Evolutionary conservation across 116 monocot genomes (phyloP).

Genomic region (Dioscorea cayenensis): DNA sequence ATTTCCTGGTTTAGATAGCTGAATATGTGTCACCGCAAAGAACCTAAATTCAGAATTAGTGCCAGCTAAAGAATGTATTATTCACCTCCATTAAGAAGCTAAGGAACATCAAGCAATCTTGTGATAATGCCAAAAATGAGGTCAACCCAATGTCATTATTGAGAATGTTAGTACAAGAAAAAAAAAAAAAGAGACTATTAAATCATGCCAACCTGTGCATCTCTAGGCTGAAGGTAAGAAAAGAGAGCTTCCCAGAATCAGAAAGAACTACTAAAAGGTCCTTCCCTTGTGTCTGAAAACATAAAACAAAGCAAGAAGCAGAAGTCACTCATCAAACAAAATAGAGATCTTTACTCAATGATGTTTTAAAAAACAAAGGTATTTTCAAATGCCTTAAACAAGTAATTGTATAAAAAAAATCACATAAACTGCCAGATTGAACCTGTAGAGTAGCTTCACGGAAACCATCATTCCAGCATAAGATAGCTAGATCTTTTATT

Average conservation of each 20-base stretch:
- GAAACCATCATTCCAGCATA: constrained; percentile 48
- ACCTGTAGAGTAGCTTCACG: constrained; percentile 42
- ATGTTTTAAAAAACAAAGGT: no score
- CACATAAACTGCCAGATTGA: background rate
- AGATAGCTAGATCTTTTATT: constrained; percentile 77
- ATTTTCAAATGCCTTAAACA: no score
- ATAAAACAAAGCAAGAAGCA: background rate
- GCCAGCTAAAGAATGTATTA: background rate
- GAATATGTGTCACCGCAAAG: constrained; percentile 57
- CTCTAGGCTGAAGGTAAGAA: constrained; percentile 70
- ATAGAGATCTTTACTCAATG: no score
- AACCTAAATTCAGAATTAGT: constrained; percentile 51
- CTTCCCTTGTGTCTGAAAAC: constrained; percentile 51
- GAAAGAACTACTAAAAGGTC: constrained; percentile 87
- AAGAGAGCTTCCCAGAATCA: constrained; percentile 87
- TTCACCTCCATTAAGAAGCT: background rate
- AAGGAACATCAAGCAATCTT: background rate
- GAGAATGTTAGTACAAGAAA: background rate
- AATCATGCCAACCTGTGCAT: constrained; percentile 67
- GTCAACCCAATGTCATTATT: background rate
- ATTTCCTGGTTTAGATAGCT: constrained; percentile 75
- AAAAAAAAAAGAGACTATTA: constrained; percentile 4
- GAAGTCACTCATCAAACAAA: background rate
- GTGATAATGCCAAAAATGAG: background rate
- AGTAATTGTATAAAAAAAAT: background rate